A percentile compares a stretch with the other conserved stretches of the same genome.
Evolutionary conservation across 2,329 filamentous ascomycete genomes (phyloP).

Genomic region (Paecilomyces sp.): DNA sequence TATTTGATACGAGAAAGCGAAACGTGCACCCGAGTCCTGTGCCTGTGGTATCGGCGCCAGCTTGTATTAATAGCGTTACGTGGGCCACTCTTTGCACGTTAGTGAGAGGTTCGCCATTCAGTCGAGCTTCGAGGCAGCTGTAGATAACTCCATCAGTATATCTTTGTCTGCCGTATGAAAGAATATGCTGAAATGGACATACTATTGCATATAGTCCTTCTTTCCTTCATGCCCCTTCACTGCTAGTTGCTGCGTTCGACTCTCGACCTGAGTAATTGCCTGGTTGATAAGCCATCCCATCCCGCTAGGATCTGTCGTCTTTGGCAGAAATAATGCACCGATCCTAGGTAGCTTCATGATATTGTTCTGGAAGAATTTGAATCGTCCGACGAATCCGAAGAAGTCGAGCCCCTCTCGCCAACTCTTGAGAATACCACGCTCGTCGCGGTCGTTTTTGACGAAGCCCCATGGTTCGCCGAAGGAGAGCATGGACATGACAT

Average conservation of each 20-base stretch:
- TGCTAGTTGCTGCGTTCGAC: slow-evolving; percentile 14
- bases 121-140: slow-evolving; percentile 26
- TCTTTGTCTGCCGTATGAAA: too few species aligned
- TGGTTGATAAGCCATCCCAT: slow-evolving; percentile 34
- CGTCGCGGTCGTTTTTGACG: slow-evolving; percentile 31
- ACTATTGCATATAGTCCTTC: slow-evolving; percentile 29
- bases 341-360: slow-evolving; percentile 18
- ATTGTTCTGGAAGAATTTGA: slow-evolving; percentile 25
- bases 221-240: slow-evolving; percentile 6
- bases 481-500: slow-evolving; percentile 34
- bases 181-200: slow-evolving; percentile 1
- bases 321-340: slow-evolving; percentile 19
- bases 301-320: slow-evolving; percentile 18
- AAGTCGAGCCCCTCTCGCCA: slow-evolving; percentile 31
- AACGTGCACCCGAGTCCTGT: slow-evolving; percentile 26
- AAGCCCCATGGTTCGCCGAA: slow-evolving; percentile 33
- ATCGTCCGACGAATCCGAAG: slow-evolving; percentile 30
- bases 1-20: slow-evolving; percentile 17
- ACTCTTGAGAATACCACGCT: slow-evolving; percentile 26
- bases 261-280: slow-evolving; percentile 24
- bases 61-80: slow-evolving; percentile 30
- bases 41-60: slow-evolving; percentile 28
- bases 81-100: slow-evolving; percentile 27
- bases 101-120: slow-evolving; percentile 20
- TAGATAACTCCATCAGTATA: neutral